Percentiles rank a stretch among this genome's conserved stretches.
Evolutionary conservation across 2,329 filamentous ascomycete genomes (phyloP).

Genomic region (Hymenoscyphus fructigenus): DNA sequence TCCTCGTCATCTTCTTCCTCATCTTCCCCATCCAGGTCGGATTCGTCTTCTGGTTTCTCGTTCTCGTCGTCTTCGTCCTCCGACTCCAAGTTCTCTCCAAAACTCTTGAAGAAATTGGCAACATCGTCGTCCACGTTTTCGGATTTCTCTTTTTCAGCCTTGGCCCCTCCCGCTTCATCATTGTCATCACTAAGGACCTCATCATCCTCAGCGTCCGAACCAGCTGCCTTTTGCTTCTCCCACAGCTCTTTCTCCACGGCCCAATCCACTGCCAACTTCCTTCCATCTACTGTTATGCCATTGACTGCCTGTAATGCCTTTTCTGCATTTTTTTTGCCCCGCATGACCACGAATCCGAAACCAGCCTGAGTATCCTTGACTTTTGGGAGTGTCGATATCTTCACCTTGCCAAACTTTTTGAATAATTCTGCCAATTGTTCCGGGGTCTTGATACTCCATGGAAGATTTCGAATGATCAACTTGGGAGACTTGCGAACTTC

Average conservation of each 20-base stretch:
- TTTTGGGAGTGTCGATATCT: slow-evolving; percentile 80
- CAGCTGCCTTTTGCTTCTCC: slow-evolving; percentile 57
- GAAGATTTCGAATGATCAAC: slow-evolving; percentile 87
- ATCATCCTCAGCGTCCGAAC: slow-evolving; percentile 39
- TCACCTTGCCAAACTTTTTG: slow-evolving; percentile 86
- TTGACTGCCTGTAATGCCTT: slow-evolving; percentile 83
- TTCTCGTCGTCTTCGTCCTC: slow-evolving; percentile 34
- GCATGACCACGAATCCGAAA: slow-evolving; percentile 89
- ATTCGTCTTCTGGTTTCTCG: slow-evolving; percentile 15
- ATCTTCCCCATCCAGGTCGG: slow-evolving; percentile 38
- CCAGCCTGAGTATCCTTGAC: slow-evolving; percentile 69
- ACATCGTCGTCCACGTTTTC: slow-evolving; percentile 40
- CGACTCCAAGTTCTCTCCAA: slow-evolving; percentile 38
- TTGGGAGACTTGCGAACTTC: slow-evolving; percentile 65
- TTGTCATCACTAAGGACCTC: slow-evolving; percentile 29
- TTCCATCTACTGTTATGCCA: slow-evolving; percentile 84
- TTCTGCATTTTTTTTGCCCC: slow-evolving; percentile 87
- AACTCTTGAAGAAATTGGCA: slow-evolving; percentile 37
- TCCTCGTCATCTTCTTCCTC: slow-evolving; percentile 35
- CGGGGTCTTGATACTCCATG: slow-evolving; percentile 89
- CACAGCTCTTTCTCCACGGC: slow-evolving; percentile 89
- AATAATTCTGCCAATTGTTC: slow-evolving; percentile 81
- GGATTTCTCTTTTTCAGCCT: slow-evolving; percentile 33
- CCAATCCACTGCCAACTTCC: slow-evolving; percentile 92
- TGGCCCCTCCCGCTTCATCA: slow-evolving; percentile 31